These are phyloP conservation scores for Aspergillus fumigatus DNA, from an alignment of 2,329 filamentous ascomycete genomes.

Conservation along the genomic window DNA sequence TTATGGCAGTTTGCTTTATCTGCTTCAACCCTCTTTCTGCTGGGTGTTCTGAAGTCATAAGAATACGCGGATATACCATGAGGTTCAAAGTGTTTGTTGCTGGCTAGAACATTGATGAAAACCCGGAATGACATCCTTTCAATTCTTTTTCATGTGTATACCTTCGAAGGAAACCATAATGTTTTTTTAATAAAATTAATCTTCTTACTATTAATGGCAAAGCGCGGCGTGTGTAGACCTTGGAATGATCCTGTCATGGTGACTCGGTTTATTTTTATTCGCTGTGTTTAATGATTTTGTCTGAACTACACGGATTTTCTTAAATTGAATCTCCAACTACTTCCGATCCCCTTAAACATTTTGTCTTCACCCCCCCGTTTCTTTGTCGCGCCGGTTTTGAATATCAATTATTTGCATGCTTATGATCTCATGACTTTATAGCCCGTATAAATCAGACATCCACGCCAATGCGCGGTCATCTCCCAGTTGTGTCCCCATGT, in stretches of 20 bases:
- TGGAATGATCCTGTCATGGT: background rate
- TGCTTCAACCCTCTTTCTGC: background rate
- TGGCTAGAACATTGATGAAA: background rate
- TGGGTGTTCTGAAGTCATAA: background rate
- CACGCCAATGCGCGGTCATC: slow-evolving; percentile 1
- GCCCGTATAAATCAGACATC: background rate
- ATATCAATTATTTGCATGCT: background rate
- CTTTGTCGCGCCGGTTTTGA: background rate
- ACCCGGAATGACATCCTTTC: background rate
- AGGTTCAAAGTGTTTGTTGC: background rate
- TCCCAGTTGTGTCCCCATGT: slow-evolving; percentile 40
- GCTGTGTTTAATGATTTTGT: too few relatives aligned
- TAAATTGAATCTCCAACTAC: background rate
- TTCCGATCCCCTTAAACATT: too few relatives aligned
- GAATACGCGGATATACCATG: background rate
- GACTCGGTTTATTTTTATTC: too few relatives aligned
- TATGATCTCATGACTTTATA: background rate
- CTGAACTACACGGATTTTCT: background rate
- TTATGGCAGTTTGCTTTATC: background rate
- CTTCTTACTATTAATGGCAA: background rate
- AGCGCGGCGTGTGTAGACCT: background rate
- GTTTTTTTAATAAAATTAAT: background rate
- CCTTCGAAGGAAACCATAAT: background rate
- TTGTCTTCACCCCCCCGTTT: background rate
- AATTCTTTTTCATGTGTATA: background rate